Conservation (phyloP, 139 green algal genomes). For the Astrephomene gubernaculifera region DNA sequence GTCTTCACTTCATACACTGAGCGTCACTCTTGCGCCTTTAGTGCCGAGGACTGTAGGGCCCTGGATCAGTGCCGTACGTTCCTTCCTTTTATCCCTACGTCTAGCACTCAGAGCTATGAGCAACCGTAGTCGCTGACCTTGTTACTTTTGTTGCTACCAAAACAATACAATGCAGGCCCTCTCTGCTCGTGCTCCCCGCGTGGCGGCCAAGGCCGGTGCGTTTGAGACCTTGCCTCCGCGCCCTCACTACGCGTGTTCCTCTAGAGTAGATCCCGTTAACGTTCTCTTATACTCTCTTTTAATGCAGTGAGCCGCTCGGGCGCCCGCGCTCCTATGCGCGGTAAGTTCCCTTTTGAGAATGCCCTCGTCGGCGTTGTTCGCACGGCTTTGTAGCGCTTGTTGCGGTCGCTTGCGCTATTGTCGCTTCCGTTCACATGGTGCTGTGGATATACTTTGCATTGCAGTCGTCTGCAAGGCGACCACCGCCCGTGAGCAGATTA, state of each 20-base stretch:
- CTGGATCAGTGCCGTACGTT: no score
- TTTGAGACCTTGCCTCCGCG: no score
- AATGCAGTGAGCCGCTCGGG: conserved; percentile 34
- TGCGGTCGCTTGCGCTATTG: neutral
- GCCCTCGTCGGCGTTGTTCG: no score
- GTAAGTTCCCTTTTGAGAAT: conserved; percentile 28
- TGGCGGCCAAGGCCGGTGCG: conserved; percentile 45
- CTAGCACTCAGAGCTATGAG: no score
- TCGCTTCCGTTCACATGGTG: neutral
- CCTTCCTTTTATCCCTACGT: no score
- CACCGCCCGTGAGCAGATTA: conserved; percentile 27
- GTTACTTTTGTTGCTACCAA: neutral
- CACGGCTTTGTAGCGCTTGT: neutral
- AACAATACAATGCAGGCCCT: conserved; percentile 44
- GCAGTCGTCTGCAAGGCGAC: conserved; percentile 62
- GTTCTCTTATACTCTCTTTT: neutral
- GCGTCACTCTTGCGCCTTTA: no score
- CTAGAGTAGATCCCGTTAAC: no score
- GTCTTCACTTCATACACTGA: no score
- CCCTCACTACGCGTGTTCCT: no score
- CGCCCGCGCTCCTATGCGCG: conserved; percentile 31
- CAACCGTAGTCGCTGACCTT: conserved; percentile 3
- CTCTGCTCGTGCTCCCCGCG: conserved; percentile 32
- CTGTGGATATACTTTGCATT: neutral
- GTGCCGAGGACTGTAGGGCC: no score